Base-by-base conservation (phyloP, 306 rosid species). In the Prunus davidiana region DNA sequence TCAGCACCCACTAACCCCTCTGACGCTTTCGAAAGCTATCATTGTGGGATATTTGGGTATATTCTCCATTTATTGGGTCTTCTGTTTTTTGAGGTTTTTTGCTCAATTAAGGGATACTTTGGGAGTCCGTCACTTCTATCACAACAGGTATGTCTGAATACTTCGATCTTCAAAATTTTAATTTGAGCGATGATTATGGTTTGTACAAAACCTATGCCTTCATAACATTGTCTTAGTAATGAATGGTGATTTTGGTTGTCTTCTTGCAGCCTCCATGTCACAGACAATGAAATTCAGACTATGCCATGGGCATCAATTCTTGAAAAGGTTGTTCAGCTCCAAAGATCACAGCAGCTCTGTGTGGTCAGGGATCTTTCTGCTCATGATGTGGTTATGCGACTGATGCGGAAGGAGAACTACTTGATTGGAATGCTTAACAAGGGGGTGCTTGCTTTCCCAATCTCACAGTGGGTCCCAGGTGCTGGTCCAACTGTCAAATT, bases 401-500 rank as follows among this genome's bases (percentile, higher is more conserved):
- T 95, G 84, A 95, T 95, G 99, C 92, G 99, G 81, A 95, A 92
- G 87, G 97, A 95, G 81, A 95, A 95, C 82, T 95, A 92, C 84
- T 82, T 95, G 78, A 92, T 95, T 27, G 97, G 99, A 76, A 89
- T 95, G 97, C 86, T 95, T 57, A 95, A 95, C 90, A 92, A 90
- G 81, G 97, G 97, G 64, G 87, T 95, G 54, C 96, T 95, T 76
- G 92, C 97, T 69, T 92, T 95, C 77, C 97, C 99, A 43, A 86
- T 95, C 84, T 89, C 97, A 16, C 86, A 83, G 45, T 92, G 97
- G 97, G 78, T 95, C 22, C 99, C 99, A 12, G 99, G 97, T 68
- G 87, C 85, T 70, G 97, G 97, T 78, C 99, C 99, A 18, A 67
- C 76, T 46, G 87, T 92, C 74, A 91, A 86, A 72, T 74, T 74